Evolutionary conservation across 257 asterid genomes (phyloP).

Genomic region (Craterostigma plantagineum): DNA sequence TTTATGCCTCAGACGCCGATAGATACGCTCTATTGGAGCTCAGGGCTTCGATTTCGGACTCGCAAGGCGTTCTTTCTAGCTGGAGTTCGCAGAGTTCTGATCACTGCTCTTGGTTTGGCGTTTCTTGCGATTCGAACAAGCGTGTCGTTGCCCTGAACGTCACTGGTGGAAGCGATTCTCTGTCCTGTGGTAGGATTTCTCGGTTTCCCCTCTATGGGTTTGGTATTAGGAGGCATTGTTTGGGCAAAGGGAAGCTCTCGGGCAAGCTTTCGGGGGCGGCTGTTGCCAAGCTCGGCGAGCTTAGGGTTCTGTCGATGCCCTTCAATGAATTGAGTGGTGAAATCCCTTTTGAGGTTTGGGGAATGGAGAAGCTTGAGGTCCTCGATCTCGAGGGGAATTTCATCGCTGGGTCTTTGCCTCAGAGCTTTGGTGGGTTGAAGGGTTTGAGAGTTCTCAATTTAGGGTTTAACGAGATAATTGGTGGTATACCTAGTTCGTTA

Average conservation of each 20-base stretch:
- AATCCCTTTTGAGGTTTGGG: slow-evolving; percentile 58
- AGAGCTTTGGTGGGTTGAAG: slow-evolving; percentile 36
- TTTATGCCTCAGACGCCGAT: slow-evolving; percentile 41
- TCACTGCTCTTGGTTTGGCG: slow-evolving; percentile 75
- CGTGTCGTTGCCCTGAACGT: slow-evolving; percentile 62
- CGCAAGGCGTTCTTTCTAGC: slow-evolving; percentile 37
- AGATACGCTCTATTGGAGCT: slow-evolving; percentile 75
- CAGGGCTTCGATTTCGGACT: slow-evolving; percentile 57
- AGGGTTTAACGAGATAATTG: slow-evolving; percentile 51
- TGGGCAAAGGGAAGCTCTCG: slow-evolving; percentile 16
- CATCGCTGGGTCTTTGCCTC: slow-evolving; percentile 42
- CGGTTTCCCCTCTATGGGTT: slow-evolving; percentile 69
- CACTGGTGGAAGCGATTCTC: slow-evolving; percentile 69
- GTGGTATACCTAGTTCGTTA: slow-evolving; percentile 43
- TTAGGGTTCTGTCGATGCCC: slow-evolving; percentile 55
- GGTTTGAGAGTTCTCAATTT: slow-evolving; percentile 57
- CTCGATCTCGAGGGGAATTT: slow-evolving; percentile 87
- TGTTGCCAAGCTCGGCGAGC: slow-evolving; percentile 40
- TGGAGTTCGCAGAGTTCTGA: slow-evolving; percentile 34
- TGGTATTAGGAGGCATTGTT: slow-evolving; percentile 66
- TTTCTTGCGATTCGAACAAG: slow-evolving; percentile 43
- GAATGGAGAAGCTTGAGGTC: slow-evolving; percentile 79
- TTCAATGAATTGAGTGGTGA: slow-evolving; percentile 66
- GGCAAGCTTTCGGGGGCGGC: slow-evolving; percentile 48
- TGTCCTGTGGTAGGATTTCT: slow-evolving; percentile 55